Evolutionary conservation across 495 filamentous ascomycete genomes (phyloP), one percentile per base, ranked within the genome.

Genomic region (Sporormia fimetaria): DNA sequence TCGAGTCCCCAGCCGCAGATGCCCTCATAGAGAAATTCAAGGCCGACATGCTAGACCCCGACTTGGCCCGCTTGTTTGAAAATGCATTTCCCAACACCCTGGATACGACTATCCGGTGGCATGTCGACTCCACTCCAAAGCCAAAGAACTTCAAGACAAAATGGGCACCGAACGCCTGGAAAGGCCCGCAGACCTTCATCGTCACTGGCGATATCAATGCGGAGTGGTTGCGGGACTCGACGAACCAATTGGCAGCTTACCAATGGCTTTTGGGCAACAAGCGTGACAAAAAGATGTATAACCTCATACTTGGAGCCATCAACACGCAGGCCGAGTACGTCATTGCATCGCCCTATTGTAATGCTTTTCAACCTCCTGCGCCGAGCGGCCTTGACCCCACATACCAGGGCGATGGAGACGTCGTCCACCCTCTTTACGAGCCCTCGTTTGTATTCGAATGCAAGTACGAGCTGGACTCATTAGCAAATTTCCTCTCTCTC

Each of bases 191-290:
- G 58, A 86, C 78, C 24, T 99, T 99, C 60, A 81, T 99, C 46
- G 92, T 99, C 32, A 99, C 90, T 0, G 88, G 88, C n/a, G 90
- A 99, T 55, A 99, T 99, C 57, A 81, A 95, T 54, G 90, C 90
- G 4, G 90, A 96, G 63, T 99, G 90, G 90, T 65, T 99, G 29
- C 80, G 90, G 34, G 90, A 99, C 62, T 94, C 87, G 28, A 95
- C 92, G 7, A 96, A 96, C 63, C 90, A 99, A 57, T 61, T 99
- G 11, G 71, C 74, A 3, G 86, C 87, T 31, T 99, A 99, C 54
- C 90, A 95, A 27, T n/a, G n/a, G 52, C 57, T 67, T 1, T 67
- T 99, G 14, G 85, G 87, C 1, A 79, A 74, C 44, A 78, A 81
- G 44, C n/a, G n/a, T n/a, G 90, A 96, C 56, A 68, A 72, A 36